Evolutionary conservation across 305 asterid species (phyloP).

Genomic region (Plantago coronopus): DNA sequence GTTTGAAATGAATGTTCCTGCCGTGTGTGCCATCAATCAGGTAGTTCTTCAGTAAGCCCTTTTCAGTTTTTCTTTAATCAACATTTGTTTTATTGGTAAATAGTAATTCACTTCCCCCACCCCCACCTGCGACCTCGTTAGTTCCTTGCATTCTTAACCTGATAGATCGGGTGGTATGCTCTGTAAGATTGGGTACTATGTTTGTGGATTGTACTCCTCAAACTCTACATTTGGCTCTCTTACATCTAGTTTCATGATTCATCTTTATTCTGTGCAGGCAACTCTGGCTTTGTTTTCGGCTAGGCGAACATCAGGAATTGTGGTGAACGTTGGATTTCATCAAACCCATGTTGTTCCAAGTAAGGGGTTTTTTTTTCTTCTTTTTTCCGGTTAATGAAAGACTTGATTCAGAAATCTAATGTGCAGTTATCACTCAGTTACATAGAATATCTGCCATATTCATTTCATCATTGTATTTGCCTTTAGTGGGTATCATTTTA

Average conservation of each 20-base stretch:
- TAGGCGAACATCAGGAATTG: slow-evolving; percentile 81
- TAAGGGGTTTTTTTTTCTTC: slow-evolving; percentile 35
- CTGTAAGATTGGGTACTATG: not conserved
- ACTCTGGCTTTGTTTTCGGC: slow-evolving; percentile 93
- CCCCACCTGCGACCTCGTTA: too few relatives aligned
- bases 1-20: slow-evolving; percentile 93
- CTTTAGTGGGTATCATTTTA: not conserved
- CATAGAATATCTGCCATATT: too few relatives aligned
- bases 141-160: too few relatives aligned
- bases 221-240: not conserved
- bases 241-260: slow-evolving; percentile 1
- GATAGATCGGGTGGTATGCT: too few relatives aligned
- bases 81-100: not conserved
- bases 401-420: too few relatives aligned
- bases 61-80: not conserved
- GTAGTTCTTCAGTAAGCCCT: slow-evolving; percentile 32
- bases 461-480: too few relatives aligned
- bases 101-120: too few relatives aligned
- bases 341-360: slow-evolving; percentile 95
- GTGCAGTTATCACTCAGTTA: too few relatives aligned
- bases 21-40: slow-evolving; percentile 95
- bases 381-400: too few relatives aligned
- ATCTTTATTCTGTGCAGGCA: slow-evolving; percentile 46
- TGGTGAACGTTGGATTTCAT: slow-evolving; percentile 89
- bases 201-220: too few relatives aligned